Base-by-base conservation (phyloP, 805 yeast species). In the Candida xiaguanensis region DNA sequence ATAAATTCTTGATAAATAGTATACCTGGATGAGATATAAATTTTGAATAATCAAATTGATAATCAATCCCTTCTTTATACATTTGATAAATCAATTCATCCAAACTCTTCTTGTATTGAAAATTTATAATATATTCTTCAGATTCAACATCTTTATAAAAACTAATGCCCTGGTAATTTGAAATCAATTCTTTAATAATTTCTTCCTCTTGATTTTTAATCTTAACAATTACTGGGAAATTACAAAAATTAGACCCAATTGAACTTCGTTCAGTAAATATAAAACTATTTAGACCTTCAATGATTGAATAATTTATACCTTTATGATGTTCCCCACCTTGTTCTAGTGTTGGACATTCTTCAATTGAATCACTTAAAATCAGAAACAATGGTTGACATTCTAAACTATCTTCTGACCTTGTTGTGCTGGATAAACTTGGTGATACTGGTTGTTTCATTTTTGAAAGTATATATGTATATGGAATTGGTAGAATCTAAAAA, bases 21-120 rank as follows among this genome's bases (percentile, higher is more conserved):
- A 74, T 72, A 1, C 84, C 85, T 1, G 85, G 85, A 44, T 75
- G 79, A 4, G 76, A 66, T 8, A 70, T 48, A 36, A 62, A 59
- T 15, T 49, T 49, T 8, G 59, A 44, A 46, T 63, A 64, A 42
- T 59, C 58, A 18, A 60, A 46, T 24, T 43, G 28, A 23, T 16
- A 45, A 13, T 33, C 38, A 30, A 45, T 31, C 5, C 28, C 14
- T 23, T 25, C 25, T 2, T 37, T 15, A 20, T 34, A 13, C 15
- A 45, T 35, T 22, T 43, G 24, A 23, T 38, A 34, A 13, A 45
- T 13, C n/a, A 45, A 28, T 7, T 35, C 22, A 20, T 45, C 49
- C 16, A 45, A 31, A 14, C 25, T 15, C 5, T 16, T 11, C 16
- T 40, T 43, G 11, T 35, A 24, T 18, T 14, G 19, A 18, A 39